Conservation (phyloP, 2,329 filamentous ascomycete genomes). For the Aspergillus terreus region DNA sequence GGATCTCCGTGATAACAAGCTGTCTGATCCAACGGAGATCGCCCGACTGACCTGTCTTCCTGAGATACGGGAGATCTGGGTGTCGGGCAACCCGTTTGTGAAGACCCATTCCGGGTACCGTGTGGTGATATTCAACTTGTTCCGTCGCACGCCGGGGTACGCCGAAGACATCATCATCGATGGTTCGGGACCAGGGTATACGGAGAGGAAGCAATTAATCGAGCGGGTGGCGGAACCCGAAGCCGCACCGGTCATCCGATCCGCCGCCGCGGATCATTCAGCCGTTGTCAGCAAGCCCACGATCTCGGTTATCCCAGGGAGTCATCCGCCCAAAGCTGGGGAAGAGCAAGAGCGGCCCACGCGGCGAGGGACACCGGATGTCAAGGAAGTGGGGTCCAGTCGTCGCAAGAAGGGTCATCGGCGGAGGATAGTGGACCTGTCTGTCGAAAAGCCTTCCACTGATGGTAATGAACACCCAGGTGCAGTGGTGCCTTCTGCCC, state of each 20-base stretch:
- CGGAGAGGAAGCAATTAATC: slow-evolving; percentile 77
- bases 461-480: slow-evolving; percentile 28
- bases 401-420: slow-evolving; percentile 50
- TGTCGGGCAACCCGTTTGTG: slow-evolving; percentile 86
- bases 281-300: slow-evolving; percentile 66
- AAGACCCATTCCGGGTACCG: slow-evolving; percentile 83
- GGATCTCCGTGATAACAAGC: slow-evolving; percentile 83
- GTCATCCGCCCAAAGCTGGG: background rate
- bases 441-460: slow-evolving; percentile 40
- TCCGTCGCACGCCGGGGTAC: slow-evolving; percentile 84
- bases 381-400: slow-evolving; percentile 29
- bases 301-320: slow-evolving; percentile 13
- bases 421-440: slow-evolving; percentile 56
- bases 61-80: slow-evolving; percentile 87
- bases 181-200: slow-evolving; percentile 73
- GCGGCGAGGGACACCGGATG: slow-evolving; percentile 17
- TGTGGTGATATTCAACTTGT: slow-evolving; percentile 91
- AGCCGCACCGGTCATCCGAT: slow-evolving; percentile 73
- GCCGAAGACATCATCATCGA: slow-evolving; percentile 89
- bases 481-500: slow-evolving; percentile 25
- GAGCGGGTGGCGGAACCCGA: slow-evolving; percentile 75
- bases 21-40: slow-evolving; percentile 87
- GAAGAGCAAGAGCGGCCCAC: slow-evolving; percentile 11
- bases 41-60: slow-evolving; percentile 86
- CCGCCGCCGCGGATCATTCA: slow-evolving; percentile 58